Conservation (phyloP, 2,329 filamentous ascomycete species). For the Fusarium burgessii region DNA sequence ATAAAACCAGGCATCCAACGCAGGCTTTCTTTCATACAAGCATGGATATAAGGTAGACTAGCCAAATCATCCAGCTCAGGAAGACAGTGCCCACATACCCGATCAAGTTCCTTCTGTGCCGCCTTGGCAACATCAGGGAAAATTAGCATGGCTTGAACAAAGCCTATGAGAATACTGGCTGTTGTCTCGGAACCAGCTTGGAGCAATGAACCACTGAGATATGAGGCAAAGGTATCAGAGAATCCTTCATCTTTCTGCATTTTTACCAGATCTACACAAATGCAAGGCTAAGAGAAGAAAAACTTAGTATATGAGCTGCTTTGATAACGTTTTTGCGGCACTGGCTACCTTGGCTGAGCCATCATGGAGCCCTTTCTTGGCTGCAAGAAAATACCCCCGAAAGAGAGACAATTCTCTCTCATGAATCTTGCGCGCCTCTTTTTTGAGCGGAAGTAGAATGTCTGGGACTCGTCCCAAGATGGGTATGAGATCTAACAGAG, state of each 20-base stretch:
- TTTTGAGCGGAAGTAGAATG: neutral
- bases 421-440: neutral
- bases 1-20: neutral
- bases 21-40: neutral
- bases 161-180: neutral
- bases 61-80: fast-evolving
- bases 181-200: neutral
- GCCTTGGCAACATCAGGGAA: neutral
- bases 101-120: neutral
- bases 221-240: neutral
- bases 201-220: neutral
- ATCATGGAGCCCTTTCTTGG: neutral
- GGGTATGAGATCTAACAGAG: neutral
- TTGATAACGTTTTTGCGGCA: no score
- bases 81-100: fast-evolving
- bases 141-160: neutral
- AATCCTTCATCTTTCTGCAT: neutral
- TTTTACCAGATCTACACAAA: neutral
- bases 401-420: neutral
- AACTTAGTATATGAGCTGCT: no score
- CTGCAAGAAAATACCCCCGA: neutral
- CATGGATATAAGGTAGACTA: neutral
- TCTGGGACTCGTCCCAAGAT: neutral
- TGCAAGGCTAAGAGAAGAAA: fast-evolving
- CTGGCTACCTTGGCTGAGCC: neutral